Evolutionary conservation across 2,329 filamentous ascomycete genomes (phyloP).

Genomic region (Fusarium pseudocircinatum): DNA sequence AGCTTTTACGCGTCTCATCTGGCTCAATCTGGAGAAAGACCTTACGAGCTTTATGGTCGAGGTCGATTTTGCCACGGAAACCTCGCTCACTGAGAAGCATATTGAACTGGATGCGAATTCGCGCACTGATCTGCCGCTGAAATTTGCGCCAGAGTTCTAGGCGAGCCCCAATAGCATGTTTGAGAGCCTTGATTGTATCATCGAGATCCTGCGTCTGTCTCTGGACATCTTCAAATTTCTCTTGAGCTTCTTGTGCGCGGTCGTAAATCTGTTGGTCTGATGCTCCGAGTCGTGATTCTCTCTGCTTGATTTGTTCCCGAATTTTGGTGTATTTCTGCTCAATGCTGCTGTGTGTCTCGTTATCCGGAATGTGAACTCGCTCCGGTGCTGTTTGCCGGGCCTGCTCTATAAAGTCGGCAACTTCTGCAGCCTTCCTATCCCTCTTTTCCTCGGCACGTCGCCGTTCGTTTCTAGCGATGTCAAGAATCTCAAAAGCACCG

Average conservation of each 20-base stretch:
- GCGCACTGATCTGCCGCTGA: conserved; percentile 84
- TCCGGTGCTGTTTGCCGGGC: conserved; percentile 63
- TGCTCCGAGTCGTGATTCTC: conserved; percentile 68
- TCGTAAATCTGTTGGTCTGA: conserved; percentile 72
- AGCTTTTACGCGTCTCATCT: conserved; percentile 73
- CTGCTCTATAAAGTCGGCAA: conserved; percentile 64
- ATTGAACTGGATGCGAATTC: conserved; percentile 85
- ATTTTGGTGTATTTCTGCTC: conserved; percentile 65
- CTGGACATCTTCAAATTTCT: conserved; percentile 55
- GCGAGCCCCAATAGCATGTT: conserved; percentile 72
- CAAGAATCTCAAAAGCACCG: conserved; percentile 61
- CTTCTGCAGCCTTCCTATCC: conserved; percentile 56
- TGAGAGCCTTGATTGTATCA: conserved; percentile 57
- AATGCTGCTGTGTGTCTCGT: conserved; percentile 69
- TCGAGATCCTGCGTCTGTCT: conserved; percentile 53
- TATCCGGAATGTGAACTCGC: conserved; percentile 70
- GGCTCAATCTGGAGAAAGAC: conserved; percentile 82
- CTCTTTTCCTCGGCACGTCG: conserved; percentile 57
- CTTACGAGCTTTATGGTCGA: conserved; percentile 78
- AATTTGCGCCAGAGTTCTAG: conserved; percentile 82
- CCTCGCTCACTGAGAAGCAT: conserved; percentile 89
- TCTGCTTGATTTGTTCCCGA: conserved; percentile 65
- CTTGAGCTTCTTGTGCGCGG: conserved; percentile 53
- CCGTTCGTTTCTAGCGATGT: conserved; percentile 59
- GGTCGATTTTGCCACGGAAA: conserved; percentile 82